Evolutionary conservation across 345 rosid genomes (phyloP).

Genomic region (Cochlearia excelsa): DNA sequence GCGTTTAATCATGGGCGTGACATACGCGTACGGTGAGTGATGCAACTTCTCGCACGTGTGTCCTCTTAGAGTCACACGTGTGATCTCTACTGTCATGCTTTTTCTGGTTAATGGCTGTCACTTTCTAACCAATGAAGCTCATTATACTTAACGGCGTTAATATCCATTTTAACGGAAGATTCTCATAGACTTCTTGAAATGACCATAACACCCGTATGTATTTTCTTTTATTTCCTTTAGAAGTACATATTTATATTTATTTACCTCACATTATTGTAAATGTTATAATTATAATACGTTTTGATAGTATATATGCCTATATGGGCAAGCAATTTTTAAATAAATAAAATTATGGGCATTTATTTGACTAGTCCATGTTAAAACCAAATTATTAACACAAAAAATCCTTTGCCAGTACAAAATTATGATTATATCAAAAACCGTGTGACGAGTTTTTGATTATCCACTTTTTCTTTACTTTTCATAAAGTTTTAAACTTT

Average conservation of each 20-base stretch:
- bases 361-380: constrained; percentile 26
- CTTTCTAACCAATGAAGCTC: neutral
- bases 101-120: neutral
- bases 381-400: neutral
- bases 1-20: constrained; percentile 34
- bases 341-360: constrained; percentile 12
- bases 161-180: neutral
- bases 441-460: neutral
- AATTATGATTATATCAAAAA: constrained; percentile 20
- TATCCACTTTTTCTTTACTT: neutral
- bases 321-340: constrained; percentile 33
- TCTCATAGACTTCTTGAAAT: neutral
- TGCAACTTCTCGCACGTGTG: constrained; percentile 33
- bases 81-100: constrained; percentile 23
- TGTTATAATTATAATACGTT: no score
- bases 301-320: no score
- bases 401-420: constrained; percentile 24
- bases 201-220: no score
- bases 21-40: constrained; percentile 38
- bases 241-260: no score
- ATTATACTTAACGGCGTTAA: constrained; percentile 4
- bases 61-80: constrained; percentile 18
- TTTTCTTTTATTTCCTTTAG: no score
- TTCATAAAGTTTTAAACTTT: constrained; percentile 10
- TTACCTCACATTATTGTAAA: no score